Base-by-base conservation (phyloP, 345 rosid genomes). In the Salix caprea region DNA sequence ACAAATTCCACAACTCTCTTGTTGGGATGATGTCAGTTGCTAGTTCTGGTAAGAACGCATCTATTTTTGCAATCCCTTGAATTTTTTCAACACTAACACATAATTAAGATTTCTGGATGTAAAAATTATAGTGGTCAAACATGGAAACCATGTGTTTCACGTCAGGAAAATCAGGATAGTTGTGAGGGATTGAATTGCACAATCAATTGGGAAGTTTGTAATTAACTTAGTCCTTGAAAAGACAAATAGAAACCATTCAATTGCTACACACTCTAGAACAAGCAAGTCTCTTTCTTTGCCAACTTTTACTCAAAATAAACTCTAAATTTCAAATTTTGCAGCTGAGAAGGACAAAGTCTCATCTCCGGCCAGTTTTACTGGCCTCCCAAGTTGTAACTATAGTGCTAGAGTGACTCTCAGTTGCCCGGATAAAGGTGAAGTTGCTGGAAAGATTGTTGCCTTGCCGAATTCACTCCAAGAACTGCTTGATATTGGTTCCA, bases 21-120 rank as follows among this genome's bases (percentile, higher is more conserved):
- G 88, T 94, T 30, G 98, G 95, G 46, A 62, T 94, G 39, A 84
- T 94, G 79, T 87, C 97, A 64, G 96, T 90, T 67, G 92, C 92
- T 37, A 87, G 76, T 75, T 64, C 88, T 2, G 92, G 93, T 90
- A 69, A 77, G 77, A 46, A 34, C 71, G 18, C 61, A 18, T 42
- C 26, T 26, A 16, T 16, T 50, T 36, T 67, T 69, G 7, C n/a
- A 19, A 9, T 18, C 24, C 26, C 32, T 16, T 19, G 24, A 37
- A 58, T 30, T 61, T 56, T 14, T 1, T 48, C 18, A 52, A 37
- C 24, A 32, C 30, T 5, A 34, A 23, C 4, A 37, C 21, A 65
- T 36, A 65, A 7, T 30, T 32, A 60, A 24, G 50, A 64, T 34
- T 50, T 36, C 11, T 5, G 32, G 52, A 28, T 19, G 19, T 15